These are phyloP conservation scores for Metschnikowia dekortorum DNA, from an alignment of 805 yeast species.

Conservation along the genomic window DNA sequence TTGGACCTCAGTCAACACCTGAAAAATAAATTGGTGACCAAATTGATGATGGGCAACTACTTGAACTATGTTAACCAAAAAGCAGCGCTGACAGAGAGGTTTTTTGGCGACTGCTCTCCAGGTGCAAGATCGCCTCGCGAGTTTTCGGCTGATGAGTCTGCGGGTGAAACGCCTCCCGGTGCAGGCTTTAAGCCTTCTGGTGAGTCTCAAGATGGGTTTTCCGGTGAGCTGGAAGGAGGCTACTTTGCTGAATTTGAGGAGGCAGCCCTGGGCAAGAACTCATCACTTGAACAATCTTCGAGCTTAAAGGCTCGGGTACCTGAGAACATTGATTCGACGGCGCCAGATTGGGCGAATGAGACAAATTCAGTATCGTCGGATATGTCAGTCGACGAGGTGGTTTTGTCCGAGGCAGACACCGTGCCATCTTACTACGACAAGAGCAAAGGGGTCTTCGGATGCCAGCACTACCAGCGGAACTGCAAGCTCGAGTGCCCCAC, in stretches of 20 bases:
- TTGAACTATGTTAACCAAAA: constrained; percentile 38
- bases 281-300: too few species aligned
- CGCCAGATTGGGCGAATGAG: neutral
- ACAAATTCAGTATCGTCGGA: constrained; percentile 2
- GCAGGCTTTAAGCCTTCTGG: too few species aligned
- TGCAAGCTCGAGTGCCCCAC: constrained; percentile 79
- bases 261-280: too few species aligned
- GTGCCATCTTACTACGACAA: constrained; percentile 45
- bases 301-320: neutral
- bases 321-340: neutral
- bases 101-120: neutral
- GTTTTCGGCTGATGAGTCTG: too few species aligned
- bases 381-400: constrained; percentile 37
- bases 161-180: too few species aligned
- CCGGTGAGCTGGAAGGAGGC: too few species aligned
- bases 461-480: constrained; percentile 76
- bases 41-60: constrained; percentile 66
- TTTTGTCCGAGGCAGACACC: constrained; percentile 45
- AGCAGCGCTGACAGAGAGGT: neutral
- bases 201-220: too few species aligned
- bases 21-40: constrained; percentile 52
- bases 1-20: constrained; percentile 37
- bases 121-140: too few species aligned
- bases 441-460: constrained; percentile 54
- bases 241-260: too few species aligned